phyloP scores from a whole-genome alignment of 2,329 filamentous ascomycete species.

The Tolypocladium sp. region DNA sequence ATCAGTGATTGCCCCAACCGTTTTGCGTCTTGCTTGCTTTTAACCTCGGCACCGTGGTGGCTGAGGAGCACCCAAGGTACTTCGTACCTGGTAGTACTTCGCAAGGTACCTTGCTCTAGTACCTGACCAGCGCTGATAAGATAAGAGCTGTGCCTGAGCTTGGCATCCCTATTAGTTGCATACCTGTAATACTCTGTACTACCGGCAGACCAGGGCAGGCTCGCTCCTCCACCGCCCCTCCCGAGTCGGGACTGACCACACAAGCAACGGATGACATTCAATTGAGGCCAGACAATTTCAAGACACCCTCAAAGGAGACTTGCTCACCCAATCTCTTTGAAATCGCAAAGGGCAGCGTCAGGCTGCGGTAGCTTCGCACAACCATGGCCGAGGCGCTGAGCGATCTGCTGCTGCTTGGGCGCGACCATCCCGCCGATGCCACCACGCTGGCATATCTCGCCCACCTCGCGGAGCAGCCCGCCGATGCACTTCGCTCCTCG shows the following conservation, averaged over 20 bases:
- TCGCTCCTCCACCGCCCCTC: not conserved
- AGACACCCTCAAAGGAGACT: not conserved
- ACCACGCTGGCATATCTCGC: conserved; percentile 63
- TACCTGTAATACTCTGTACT: no score
- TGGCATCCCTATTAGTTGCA: not conserved
- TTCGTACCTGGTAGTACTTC: no score
- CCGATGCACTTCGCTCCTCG: conserved; percentile 60
- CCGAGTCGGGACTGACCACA: not conserved
- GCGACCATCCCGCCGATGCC: conserved; percentile 30
- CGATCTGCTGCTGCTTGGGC: conserved; percentile 24
- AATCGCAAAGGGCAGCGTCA: not conserved
- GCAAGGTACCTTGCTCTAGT: not conserved
- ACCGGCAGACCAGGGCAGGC: no score
- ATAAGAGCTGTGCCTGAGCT: not conserved
- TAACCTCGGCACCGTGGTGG: not conserved
- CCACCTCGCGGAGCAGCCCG: conserved; percentile 66
- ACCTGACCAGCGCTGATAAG: not conserved
- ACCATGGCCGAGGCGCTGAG: conserved; percentile 27
- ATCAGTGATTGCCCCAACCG: not conserved
- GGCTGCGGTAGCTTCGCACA: not conserved
- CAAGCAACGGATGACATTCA: not conserved
- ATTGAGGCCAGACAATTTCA: not conserved
- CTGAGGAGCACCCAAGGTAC: no score
- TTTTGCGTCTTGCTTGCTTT: not conserved
- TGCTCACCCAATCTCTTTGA: not conserved